Evolutionary conservation across 139 green algal species (phyloP), one percentile per base, ranked within the genome.

Genomic region (Trebouxia sp.): DNA sequence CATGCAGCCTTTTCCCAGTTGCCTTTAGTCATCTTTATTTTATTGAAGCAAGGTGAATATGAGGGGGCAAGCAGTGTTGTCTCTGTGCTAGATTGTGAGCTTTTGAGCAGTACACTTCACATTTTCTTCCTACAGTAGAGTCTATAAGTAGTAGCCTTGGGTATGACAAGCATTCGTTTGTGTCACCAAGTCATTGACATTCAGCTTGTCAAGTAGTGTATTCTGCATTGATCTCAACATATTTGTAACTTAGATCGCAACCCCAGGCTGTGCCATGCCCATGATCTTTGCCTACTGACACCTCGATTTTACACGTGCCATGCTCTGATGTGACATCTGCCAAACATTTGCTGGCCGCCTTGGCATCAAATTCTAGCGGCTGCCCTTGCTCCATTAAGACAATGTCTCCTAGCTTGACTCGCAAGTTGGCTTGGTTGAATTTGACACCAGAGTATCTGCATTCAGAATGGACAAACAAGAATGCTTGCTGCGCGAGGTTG

Each of bases 321-420:
- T 98, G 96, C 78, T 87, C 76, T 1, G 79, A 88, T 22, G 80
- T 88, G 83, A 65, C 78, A 3, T 85, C 88, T 87, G 96, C 97
- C 30, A 99, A 83, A 88, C 99, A 99, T 28, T 85, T 88, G 86
- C 87, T 96, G 32, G 96, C 96, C 0, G 87, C 87, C 39, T 85
- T 83, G 24, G 85, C 92, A 86, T 99, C 96, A 90, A 98, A 99
- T 0, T 87, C 78, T 65, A 98, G 87, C 53, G 96, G 96, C 89
- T 98, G 95, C 0, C 96, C 96, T 22, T 87, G 89, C 78, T 96
- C 87, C 97, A 99, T 99, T 3, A 99, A 87, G 69, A 85, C 26
- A 12, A 90, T 93, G 69, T 83, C 83, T 24, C 94, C 97, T 65
- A 99, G 86, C 58, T 78, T 70, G 78, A 99, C 94, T 45, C 85